A percentile compares a stretch with the other conserved stretches of the same genome.
Conservation (phyloP, 345 rosid genomes). For the Clarkia xantiana region DNA sequence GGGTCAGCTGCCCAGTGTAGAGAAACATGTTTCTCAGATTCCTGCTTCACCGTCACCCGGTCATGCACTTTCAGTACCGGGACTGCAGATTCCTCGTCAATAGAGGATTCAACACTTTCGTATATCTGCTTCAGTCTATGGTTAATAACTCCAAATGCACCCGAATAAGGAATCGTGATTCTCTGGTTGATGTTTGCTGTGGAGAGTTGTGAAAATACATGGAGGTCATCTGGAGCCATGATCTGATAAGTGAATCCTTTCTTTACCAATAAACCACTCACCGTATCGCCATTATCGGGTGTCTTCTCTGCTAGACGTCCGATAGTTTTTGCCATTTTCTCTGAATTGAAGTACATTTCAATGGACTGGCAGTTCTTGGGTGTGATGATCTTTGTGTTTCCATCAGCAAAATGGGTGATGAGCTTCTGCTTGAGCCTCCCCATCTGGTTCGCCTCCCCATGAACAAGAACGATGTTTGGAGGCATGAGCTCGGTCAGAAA, state of each 20-base stretch:
- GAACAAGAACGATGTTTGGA: slow-evolving; percentile 87
- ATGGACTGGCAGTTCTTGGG: slow-evolving; percentile 92
- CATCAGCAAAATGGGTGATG: slow-evolving; percentile 52
- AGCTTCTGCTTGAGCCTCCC: slow-evolving; percentile 89
- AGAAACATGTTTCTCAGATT: slow-evolving; percentile 71
- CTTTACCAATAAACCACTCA: slow-evolving; percentile 75
- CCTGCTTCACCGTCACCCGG: slow-evolving; percentile 64
- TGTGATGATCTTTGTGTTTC: slow-evolving; percentile 65
- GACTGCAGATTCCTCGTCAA: slow-evolving; percentile 61
- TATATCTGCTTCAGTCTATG: slow-evolving; percentile 79
- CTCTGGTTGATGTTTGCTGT: slow-evolving; percentile 74
- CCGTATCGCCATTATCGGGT: slow-evolving; percentile 66
- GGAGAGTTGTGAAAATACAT: slow-evolving; percentile 84
- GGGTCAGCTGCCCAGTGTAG: slow-evolving; percentile 86
- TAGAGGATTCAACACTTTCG: slow-evolving; percentile 57
- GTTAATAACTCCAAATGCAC: slow-evolving; percentile 67
- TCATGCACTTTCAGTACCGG: slow-evolving; percentile 53
- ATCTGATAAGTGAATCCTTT: slow-evolving; percentile 91
- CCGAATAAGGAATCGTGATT: slow-evolving; percentile 62
- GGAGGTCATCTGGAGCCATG: slow-evolving; percentile 95
- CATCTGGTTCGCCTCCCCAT: slow-evolving; percentile 91
- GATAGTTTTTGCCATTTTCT: slow-evolving; percentile 85
- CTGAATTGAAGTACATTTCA: slow-evolving; percentile 71
- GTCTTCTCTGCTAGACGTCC: slow-evolving; percentile 77
- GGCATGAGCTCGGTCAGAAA: slow-evolving; percentile 89